A percentile compares a stretch with the other conserved stretches of the same genome.
Conservation (phyloP, 768 basidiomycete genomes). For the Pisolithus orientalis region DNA sequence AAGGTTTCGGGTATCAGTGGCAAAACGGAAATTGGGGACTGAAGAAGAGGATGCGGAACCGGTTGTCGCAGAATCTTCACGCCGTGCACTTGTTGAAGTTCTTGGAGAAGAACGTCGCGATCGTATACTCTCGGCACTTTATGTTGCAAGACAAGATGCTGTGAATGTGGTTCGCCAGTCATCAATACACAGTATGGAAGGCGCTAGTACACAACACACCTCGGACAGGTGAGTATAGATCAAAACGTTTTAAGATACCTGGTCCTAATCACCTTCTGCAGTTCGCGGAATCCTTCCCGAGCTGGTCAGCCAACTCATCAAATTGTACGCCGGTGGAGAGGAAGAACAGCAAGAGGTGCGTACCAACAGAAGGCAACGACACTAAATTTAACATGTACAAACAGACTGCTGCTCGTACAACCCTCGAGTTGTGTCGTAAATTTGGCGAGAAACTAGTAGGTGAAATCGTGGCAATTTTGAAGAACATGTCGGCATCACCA, state of each 20-base stretch:
- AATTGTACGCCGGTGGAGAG: slow-evolving; percentile 71
- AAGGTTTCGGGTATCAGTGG: slow-evolving; percentile 93
- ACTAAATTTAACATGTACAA: slow-evolving; percentile 5
- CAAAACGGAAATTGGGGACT: slow-evolving; percentile 71
- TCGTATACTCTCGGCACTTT: slow-evolving; percentile 84
- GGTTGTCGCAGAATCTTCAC: slow-evolving; percentile 67
- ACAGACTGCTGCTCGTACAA: slow-evolving; percentile 84
- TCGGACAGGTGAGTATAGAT: slow-evolving; percentile 58
- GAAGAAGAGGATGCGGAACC: slow-evolving; percentile 64
- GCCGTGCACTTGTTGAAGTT: slow-evolving; percentile 80
- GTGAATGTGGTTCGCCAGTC: slow-evolving; percentile 86
- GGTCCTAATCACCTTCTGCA: slow-evolving; percentile 21
- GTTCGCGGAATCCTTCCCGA: slow-evolving; percentile 89
- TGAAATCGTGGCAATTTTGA: slow-evolving; percentile 78
- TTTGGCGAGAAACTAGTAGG: slow-evolving; percentile 88
- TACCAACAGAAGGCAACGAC: neutral
- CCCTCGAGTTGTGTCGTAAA: slow-evolving; percentile 87
- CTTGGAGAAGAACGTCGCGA: slow-evolving; percentile 86
- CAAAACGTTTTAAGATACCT: neutral
- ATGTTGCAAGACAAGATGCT: slow-evolving; percentile 89
- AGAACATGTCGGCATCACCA: slow-evolving; percentile 52
- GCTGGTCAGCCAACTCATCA: slow-evolving; percentile 71
- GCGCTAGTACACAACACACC: slow-evolving; percentile 94
- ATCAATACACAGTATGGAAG: slow-evolving; percentile 96
- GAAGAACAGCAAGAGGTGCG: slow-evolving; percentile 86